Conservation (phyloP, 202 grass and related monocot species). For the Brachypodium distachyon region DNA sequence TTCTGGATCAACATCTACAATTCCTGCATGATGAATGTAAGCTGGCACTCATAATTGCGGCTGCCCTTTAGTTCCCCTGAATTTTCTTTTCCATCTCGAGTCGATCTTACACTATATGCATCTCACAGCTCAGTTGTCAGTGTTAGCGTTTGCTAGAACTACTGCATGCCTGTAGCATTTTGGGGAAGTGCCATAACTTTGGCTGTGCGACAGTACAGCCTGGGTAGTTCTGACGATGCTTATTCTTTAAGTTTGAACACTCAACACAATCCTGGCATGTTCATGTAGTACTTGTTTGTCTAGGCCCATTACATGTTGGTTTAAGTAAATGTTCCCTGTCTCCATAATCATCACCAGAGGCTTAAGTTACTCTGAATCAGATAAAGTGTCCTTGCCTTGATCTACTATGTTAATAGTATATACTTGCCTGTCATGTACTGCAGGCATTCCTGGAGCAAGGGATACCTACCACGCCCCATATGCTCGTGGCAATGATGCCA, state of each 20-base stretch:
- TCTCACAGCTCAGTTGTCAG: background rate
- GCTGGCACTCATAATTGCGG: constrained; percentile 9
- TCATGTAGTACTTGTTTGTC: constrained; percentile 23
- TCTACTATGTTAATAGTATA: background rate
- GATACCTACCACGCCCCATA: constrained; percentile 69
- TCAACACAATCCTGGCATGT: constrained; percentile 31
- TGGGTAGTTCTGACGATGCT: background rate
- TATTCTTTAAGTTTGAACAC: constrained; percentile 21
- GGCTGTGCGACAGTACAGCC: background rate
- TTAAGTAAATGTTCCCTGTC: constrained; percentile 17
- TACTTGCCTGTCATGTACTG: constrained; percentile 11
- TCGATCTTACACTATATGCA: background rate
- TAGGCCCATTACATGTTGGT: constrained; percentile 14
- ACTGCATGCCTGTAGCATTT: background rate
- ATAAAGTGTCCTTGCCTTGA: background rate
- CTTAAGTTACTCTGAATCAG: background rate
- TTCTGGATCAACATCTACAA: constrained; percentile 99
- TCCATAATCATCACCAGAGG: constrained; percentile 28
- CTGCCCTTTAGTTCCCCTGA: background rate
- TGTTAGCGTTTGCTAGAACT: background rate
- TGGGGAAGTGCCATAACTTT: background rate
- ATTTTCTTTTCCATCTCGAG: background rate
- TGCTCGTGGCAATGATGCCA: constrained; percentile 73
- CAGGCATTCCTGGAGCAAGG: constrained; percentile 95
- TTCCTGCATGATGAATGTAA: constrained; percentile 98